Percentiles rank a stretch among this genome's conserved stretches.
Evolutionary conservation across 176 grass and related monocot species (phyloP).

Genomic region (Avena sativa): DNA sequence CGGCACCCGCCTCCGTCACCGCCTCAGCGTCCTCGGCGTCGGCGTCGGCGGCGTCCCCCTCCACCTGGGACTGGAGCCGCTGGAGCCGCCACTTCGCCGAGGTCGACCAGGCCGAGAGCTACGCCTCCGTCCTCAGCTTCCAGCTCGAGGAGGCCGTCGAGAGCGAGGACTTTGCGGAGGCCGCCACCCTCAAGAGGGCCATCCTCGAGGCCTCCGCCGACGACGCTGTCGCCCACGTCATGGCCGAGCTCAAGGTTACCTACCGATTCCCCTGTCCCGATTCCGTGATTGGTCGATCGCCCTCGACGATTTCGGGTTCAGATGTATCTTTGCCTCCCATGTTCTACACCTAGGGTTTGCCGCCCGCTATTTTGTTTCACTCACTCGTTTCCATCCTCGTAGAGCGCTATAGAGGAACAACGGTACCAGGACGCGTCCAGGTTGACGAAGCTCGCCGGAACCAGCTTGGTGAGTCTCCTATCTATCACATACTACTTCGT

Average conservation of each 20-base stretch:
- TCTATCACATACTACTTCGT: background rate
- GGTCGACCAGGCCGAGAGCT: constrained; percentile 84
- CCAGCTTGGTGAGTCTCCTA: constrained; percentile 69
- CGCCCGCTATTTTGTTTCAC: background rate
- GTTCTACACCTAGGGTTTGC: background rate
- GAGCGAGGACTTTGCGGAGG: constrained; percentile 84
- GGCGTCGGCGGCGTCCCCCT: constrained; percentile 16
- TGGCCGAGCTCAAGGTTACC: constrained; percentile 86
- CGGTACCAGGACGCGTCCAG: constrained; percentile 88
- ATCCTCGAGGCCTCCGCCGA: constrained; percentile 61
- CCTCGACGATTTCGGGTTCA: background rate
- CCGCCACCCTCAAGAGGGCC: constrained; percentile 68
- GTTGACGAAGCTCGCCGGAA: constrained; percentile 73
- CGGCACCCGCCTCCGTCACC: constrained; percentile 14
- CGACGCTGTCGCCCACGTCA: constrained; percentile 71
- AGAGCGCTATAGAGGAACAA: constrained; percentile 86
- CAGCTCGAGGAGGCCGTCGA: constrained; percentile 97
- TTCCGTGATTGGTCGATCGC: background rate
- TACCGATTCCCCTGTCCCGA: background rate
- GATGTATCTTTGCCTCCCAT: background rate
- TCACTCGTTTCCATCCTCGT: background rate
- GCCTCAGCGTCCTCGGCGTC: constrained; percentile 15
- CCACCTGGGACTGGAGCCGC: constrained; percentile 81
- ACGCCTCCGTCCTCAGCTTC: constrained; percentile 83
- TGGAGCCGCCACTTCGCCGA: constrained; percentile 92